These are phyloP conservation scores for Yarrowia yakushimensis DNA, from an alignment of 805 yeast genomes.

Conservation along the genomic window DNA sequence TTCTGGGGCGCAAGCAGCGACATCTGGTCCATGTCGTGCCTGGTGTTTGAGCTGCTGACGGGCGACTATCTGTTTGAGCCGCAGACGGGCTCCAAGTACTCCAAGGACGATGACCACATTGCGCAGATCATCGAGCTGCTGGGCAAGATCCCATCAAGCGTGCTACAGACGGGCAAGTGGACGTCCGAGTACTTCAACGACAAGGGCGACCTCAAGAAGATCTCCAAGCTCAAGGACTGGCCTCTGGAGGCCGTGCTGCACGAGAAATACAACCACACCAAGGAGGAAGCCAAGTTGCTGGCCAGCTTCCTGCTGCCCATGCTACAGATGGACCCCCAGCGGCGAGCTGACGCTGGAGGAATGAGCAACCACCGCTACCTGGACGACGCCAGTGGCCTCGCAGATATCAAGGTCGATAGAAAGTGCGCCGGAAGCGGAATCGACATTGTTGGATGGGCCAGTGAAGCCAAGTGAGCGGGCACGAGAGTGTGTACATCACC, in stretches of 20 bases:
- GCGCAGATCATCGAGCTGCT: slow-evolving; percentile 89
- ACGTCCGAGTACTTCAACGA: slow-evolving; percentile 59
- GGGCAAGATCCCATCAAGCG: slow-evolving; percentile 61
- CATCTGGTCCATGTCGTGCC: slow-evolving; percentile 93
- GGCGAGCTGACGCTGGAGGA: slow-evolving; percentile 94
- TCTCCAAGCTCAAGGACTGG: slow-evolving; percentile 85
- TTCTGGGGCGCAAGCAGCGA: slow-evolving; percentile 95
- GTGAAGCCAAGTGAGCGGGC: slow-evolving; percentile 46
- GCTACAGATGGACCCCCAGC: slow-evolving; percentile 73
- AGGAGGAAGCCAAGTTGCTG: slow-evolving; percentile 65
- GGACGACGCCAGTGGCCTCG: slow-evolving; percentile 70
- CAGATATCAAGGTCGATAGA: slow-evolving; percentile 65
- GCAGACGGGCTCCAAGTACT: slow-evolving; percentile 51
- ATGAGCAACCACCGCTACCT: slow-evolving; percentile 85
- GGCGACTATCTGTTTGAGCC: slow-evolving; percentile 97
- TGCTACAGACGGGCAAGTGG: slow-evolving; percentile 59
- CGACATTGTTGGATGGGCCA: slow-evolving; percentile 89
- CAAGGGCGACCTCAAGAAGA: slow-evolving; percentile 69
- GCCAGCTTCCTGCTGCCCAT: slow-evolving; percentile 79
- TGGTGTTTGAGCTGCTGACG: slow-evolving; percentile 83
- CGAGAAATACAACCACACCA: slow-evolving; percentile 78
- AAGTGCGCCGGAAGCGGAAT: slow-evolving; percentile 76
- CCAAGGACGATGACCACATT: slow-evolving; percentile 92
- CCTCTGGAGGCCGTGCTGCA: slow-evolving; percentile 71
- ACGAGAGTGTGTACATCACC: not conserved